Base-by-base conservation (phyloP, 805 yeast species). In the Starmera caribaea region DNA sequence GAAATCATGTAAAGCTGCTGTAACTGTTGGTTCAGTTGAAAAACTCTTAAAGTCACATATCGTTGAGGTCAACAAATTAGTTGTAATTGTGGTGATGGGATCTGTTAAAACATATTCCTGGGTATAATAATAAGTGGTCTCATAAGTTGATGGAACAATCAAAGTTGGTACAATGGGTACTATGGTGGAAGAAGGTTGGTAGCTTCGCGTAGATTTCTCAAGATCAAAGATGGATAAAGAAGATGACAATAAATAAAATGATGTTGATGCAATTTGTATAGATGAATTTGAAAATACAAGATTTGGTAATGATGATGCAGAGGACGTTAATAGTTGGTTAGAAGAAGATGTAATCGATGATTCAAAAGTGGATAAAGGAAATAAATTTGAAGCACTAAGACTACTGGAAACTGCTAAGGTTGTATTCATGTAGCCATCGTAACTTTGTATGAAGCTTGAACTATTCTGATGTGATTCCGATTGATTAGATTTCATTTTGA, bases 121-220 rank as follows among this genome's bases (percentile, higher is more conserved):
- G 4, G 36, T 17, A 34, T 34, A 34, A 12, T 12, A 32, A 21
- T 21, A 21, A 12, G 36, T 34, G 4, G 36, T 34, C 12, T 32
- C 32, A 13, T 13, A 30, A 13, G 15, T 30, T 30, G 24, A 21
- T 21, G 24, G 24, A 21, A 21, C 43, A 14, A 37, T 15, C 17
- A 40, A 37, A 13, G 50, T 45, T 8, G 49, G 39, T 5, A 41
- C 37, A 9, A 55, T 53, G 0, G 43, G 46, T 16, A 50, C 16
- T 7, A 55, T 47, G 1, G 53, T 50, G 3, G 45, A 17, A 1
- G 39, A 51, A 1, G 41, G 40, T 37, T 50, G 58, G 12, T 48
- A 52, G 6, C 38, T 43, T 16, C 41, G 31, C 0, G 57, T 48
- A n/a, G 44, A 42, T 8, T 34, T 24, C 8, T 38, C 34, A 14